Percentiles rank a stretch among this genome's conserved stretches.
Conservation (phyloP, 148 eudicot species). For the Linanthus parryae region DNA sequence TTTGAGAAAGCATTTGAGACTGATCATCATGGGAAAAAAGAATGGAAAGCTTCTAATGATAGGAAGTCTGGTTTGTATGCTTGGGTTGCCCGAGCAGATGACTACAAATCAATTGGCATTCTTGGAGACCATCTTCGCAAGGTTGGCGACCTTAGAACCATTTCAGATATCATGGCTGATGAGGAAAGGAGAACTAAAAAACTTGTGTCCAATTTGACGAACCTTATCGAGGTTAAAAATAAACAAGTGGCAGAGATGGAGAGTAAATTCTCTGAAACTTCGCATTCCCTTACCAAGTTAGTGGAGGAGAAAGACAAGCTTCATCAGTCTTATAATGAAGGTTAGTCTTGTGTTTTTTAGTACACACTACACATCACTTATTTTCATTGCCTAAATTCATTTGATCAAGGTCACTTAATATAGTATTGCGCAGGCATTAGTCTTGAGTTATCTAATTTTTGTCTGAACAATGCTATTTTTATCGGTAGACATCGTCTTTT, state of each 20-base stretch:
- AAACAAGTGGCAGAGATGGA: slow-evolving; percentile 55
- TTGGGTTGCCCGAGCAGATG: slow-evolving; percentile 99
- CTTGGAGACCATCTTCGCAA: slow-evolving; percentile 81
- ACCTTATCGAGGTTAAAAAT: slow-evolving; percentile 58
- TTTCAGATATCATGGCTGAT: slow-evolving; percentile 70
- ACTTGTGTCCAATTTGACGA: slow-evolving; percentile 65
- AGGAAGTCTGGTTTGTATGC: slow-evolving; percentile 61
- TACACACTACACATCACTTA: too few species aligned
- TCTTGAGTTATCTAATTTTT: too few species aligned
- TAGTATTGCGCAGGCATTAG: too few species aligned
- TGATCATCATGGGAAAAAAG: slow-evolving; percentile 74
- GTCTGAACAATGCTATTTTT: too few species aligned
- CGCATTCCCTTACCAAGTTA: slow-evolving; percentile 36
- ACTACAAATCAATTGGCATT: slow-evolving; percentile 59
- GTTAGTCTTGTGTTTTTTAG: too few species aligned
- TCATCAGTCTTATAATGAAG: slow-evolving; percentile 77
- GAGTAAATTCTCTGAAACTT: slow-evolving; percentile 46
- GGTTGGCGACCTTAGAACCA: slow-evolving; percentile 73
- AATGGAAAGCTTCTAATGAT: slow-evolving; percentile 52
- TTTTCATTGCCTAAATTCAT: too few species aligned
- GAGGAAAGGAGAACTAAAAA: slow-evolving; percentile 52
- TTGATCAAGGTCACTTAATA: too few species aligned
- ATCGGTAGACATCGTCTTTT: too few species aligned
- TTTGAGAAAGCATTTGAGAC: slow-evolving; percentile 87
- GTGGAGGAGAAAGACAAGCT: slow-evolving; percentile 78